phyloP scores from a whole-genome alignment of 2,329 filamentous ascomycete species.

The Colletotrichum destructivum region DNA sequence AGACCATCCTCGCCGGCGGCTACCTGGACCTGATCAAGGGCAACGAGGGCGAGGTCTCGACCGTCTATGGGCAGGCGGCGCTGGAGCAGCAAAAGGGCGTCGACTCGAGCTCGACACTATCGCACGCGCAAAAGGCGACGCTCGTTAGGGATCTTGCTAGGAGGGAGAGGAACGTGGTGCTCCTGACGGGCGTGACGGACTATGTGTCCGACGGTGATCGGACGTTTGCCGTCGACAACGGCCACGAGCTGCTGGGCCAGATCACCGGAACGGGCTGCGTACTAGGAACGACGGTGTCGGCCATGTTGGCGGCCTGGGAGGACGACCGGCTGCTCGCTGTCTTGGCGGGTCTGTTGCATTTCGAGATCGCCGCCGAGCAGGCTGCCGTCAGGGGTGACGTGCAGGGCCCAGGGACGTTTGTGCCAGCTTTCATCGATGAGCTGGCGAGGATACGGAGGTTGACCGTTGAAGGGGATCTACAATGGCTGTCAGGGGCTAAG shows the following conservation, averaged over 20 bases:
- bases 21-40: conserved; percentile 94
- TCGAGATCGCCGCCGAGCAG: conserved; percentile 80
- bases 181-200: conserved; percentile 87
- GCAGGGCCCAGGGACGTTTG: conserved; percentile 87
- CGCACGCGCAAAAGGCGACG: conserved; percentile 64
- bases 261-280: conserved; percentile 90
- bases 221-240: conserved; percentile 81
- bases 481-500: conserved; percentile 68
- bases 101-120: conserved; percentile 75
- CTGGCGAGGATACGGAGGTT: conserved; percentile 66
- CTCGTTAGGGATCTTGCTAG: conserved; percentile 78
- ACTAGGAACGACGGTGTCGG: conserved; percentile 85
- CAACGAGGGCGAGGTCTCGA: conserved; percentile 89
- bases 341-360: conserved; percentile 81
- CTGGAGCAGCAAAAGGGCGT: conserved; percentile 82
- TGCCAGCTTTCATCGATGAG: conserved; percentile 87
- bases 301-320: conserved; percentile 76
- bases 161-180: conserved; percentile 78
- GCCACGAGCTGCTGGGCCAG: conserved; percentile 77
- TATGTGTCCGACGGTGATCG: conserved; percentile 81
- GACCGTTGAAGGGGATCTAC: conserved; percentile 61
- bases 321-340: conserved; percentile 80
- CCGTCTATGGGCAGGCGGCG: conserved; percentile 71
- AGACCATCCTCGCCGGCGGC: conserved; percentile 78
- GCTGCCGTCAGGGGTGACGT: conserved; percentile 77